These are phyloP conservation scores for Cladosporium sp. DNA, from an alignment of 2,329 filamentous ascomycete species.

Conservation along the genomic window DNA sequence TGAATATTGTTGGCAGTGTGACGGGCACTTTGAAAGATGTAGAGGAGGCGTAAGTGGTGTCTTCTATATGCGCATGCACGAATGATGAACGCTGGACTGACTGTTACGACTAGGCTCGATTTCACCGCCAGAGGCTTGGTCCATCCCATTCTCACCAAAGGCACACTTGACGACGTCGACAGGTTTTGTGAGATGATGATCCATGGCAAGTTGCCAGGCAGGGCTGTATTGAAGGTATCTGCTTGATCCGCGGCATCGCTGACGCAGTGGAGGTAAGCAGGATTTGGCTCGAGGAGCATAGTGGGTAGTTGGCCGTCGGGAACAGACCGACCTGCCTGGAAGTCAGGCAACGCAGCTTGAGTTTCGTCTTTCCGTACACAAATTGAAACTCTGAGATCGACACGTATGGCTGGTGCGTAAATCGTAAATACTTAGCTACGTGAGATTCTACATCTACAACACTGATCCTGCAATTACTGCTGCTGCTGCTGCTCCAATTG, in stretches of 20 bases:
- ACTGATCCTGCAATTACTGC: neutral
- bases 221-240: slow-evolving; percentile 45
- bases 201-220: slow-evolving; percentile 42
- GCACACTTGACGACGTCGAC: slow-evolving; percentile 42
- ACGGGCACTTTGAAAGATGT: slow-evolving; percentile 42
- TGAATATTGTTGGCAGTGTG: slow-evolving; percentile 47
- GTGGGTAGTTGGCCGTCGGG: neutral
- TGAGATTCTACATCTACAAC: neutral
- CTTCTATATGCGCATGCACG: neutral
- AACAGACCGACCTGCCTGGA: neutral
- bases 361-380: neutral
- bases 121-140: slow-evolving; percentile 47
- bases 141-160: slow-evolving; percentile 41
- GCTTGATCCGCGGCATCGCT: slow-evolving; percentile 1
- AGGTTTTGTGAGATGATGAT: slow-evolving; percentile 42
- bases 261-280: neutral
- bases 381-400: neutral
- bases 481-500: neutral
- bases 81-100: neutral
- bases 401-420: neutral
- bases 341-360: neutral
- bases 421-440: neutral
- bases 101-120: slow-evolving; percentile 28
- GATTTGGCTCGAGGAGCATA: neutral
- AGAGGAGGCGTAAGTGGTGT: slow-evolving; percentile 16